Evolutionary conservation across 2,329 filamentous ascomycete species (phyloP).

Genomic region (Claviceps africana): DNA sequence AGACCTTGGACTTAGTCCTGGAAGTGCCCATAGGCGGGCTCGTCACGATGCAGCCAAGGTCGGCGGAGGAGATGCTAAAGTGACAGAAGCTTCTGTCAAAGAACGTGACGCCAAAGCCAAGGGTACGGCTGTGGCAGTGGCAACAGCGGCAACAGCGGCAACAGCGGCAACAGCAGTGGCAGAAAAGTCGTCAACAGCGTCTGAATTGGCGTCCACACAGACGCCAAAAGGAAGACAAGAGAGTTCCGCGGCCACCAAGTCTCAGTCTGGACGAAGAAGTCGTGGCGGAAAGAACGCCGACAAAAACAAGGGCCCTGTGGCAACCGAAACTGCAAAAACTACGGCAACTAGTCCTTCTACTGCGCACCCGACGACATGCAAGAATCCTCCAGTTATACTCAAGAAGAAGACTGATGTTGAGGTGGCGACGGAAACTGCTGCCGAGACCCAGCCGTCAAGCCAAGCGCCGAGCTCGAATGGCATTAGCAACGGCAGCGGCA

Average conservation of each 20-base stretch:
- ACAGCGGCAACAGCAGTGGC: conserved; percentile 1
- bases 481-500: conserved; percentile 6
- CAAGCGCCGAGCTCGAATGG: conserved; percentile 2
- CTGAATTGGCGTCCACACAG: conserved; percentile 8
- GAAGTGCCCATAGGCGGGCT: conserved; percentile 46
- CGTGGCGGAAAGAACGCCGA: conserved; percentile 25
- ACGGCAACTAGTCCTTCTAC: conserved; percentile 1
- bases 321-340: conserved; percentile 15
- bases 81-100: conserved; percentile 18
- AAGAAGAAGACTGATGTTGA: conserved; percentile 26
- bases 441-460: conserved; percentile 1
- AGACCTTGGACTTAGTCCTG: conserved; percentile 50
- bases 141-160: too few relatives aligned
- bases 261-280: conserved; percentile 16
- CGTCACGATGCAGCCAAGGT: conserved; percentile 45
- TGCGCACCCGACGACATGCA: conserved; percentile 13
- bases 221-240: conserved; percentile 12
- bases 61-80: conserved; percentile 33
- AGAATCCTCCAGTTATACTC: conserved; percentile 25
- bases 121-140: conserved; percentile 10
- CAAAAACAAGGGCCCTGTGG: conserved; percentile 21
- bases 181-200: conserved; percentile 2
- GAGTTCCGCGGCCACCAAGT: conserved; percentile 12
- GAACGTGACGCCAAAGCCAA: conserved; percentile 11
- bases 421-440: conserved; percentile 9